phyloP scores from a whole-genome alignment of 495 filamentous ascomycete genomes.

The Penicillium nucicola region DNA sequence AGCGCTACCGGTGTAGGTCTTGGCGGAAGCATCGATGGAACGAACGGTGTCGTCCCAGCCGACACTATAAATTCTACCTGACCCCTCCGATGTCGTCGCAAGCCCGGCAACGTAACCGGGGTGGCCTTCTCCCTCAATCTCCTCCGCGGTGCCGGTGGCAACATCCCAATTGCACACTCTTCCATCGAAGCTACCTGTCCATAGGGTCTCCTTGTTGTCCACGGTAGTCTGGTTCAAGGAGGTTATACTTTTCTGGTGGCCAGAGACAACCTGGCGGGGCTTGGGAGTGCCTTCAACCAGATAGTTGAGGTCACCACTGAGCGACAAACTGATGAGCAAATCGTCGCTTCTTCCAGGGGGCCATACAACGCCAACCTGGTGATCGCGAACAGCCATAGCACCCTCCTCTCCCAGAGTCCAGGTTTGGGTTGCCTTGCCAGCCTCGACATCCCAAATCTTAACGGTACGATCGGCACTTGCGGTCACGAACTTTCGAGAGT shows the following conservation, averaged over 20 bases:
- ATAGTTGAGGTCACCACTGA: slow-evolving; percentile 90
- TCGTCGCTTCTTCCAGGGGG: slow-evolving; percentile 78
- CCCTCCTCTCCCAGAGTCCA: slow-evolving; percentile 89
- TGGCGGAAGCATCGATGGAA: slow-evolving; percentile 60
- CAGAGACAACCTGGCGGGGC: slow-evolving; percentile 71
- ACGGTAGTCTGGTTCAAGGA: slow-evolving; percentile 56
- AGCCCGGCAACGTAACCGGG: slow-evolving; percentile 81
- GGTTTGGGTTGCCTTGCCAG: slow-evolving; percentile 68
- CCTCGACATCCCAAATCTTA: slow-evolving; percentile 66
- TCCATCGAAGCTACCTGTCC: slow-evolving; percentile 90
- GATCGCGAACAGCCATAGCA: slow-evolving; percentile 67
- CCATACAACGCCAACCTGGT: slow-evolving; percentile 95
- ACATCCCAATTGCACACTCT: slow-evolving; percentile 80
- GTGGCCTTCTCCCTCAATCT: slow-evolving; percentile 75
- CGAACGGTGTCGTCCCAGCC: slow-evolving; percentile 96
- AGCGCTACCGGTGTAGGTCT: slow-evolving; percentile 54
- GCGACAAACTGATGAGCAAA: slow-evolving; percentile 81
- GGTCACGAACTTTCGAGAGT: slow-evolving; percentile 87
- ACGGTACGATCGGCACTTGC: slow-evolving; percentile 93
- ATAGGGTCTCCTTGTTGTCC: slow-evolving; percentile 53
- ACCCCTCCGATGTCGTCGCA: slow-evolving; percentile 49
- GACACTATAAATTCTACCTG: slow-evolving; percentile 71
- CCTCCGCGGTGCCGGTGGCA: slow-evolving; percentile 58
- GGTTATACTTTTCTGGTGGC: slow-evolving; percentile 93
- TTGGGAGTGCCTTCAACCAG: slow-evolving; percentile 64